phyloP scores from a whole-genome alignment of 2,329 filamentous ascomycete species.

The Blastomyces emzantsi region DNA sequence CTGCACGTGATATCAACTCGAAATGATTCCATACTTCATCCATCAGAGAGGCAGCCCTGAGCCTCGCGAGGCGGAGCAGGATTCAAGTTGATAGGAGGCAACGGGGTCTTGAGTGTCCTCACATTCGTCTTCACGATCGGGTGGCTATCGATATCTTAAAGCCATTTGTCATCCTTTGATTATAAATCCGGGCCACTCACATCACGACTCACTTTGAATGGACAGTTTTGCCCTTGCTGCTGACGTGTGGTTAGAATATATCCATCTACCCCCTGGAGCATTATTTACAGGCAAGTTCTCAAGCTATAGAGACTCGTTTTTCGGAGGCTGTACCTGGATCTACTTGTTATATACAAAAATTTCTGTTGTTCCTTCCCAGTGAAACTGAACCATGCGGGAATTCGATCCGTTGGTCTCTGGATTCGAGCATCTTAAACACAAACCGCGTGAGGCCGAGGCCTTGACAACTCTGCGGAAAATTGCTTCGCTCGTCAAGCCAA shows the following conservation, averaged over 20 bases:
- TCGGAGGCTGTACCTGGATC: not conserved
- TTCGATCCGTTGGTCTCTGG: conserved; percentile 41
- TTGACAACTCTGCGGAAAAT: conserved; percentile 62
- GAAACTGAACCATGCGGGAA: conserved; percentile 27
- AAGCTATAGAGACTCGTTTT: not conserved
- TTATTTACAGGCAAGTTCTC: not conserved
- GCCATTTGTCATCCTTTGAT: not conserved
- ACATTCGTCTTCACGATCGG: not conserved
- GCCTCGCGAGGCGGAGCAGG: not conserved
- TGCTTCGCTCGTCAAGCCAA: conserved; percentile 83
- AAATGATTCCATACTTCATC: not conserved
- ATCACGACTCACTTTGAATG: not conserved
- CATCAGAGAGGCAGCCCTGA: not conserved
- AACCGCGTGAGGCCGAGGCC: conserved; percentile 44
- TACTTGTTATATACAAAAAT: not conserved
- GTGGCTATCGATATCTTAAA: not conserved
- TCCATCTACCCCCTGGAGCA: not conserved
- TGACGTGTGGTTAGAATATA: not conserved
- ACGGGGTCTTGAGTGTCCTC: not conserved
- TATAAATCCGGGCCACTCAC: not conserved
- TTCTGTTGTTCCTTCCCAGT: not conserved
- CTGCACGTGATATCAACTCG: conserved; percentile 1
- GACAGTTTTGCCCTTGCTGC: not conserved
- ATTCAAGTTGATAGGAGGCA: not conserved
- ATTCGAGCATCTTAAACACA: conserved; percentile 46